Base-by-base conservation (phyloP, 148 eudicot species). In the Rhododendron mucronatum region DNA sequence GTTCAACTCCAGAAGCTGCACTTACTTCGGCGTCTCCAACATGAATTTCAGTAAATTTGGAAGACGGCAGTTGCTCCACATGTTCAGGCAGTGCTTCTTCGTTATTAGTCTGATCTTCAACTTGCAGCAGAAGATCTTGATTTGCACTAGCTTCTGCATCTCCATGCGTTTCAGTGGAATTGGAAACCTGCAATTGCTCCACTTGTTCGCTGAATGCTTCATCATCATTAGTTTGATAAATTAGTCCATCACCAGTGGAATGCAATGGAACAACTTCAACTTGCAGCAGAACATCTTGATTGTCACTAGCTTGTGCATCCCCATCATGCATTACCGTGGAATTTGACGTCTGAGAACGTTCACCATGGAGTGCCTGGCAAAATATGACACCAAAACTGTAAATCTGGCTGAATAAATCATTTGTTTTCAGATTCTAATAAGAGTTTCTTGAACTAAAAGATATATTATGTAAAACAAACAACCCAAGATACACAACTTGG, bases 291-390 rank as follows among this genome's bases (percentile, higher is more conserved):
- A 30, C 76, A 71, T 71, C 39, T 67, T 67, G 74, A 71, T 71
- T 71, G 7, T 71, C 41, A 30, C 41, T 33, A 71, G 76, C 76
- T 11, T 30, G 39, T 71, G 76, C 76, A 33, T 71, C 76, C 30
- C 76, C 76, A 71, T 30, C 39, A 4, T 75, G 87, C 30, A 74
- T 53, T 83, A 55, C 82, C 37, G 20, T 82, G 82, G 63, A 71
- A 12, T 48, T 65, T 4, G 35, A 79, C 21, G 11, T 41, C 59
- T 78, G 81, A 75, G 57, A 83, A 85, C 82, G 80, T 80, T 81
- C 84, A 63, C 81, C 86, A 65, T 84, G 74, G 53, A 81, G 84
- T 59, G 48, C 90, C 89, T 87, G 67, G 85, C 74, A 48, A 88
- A 28, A 44, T 5, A 87, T 59, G 51, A 20, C 59, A 35, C 7